Evolutionary conservation across 2,329 filamentous ascomycete species (phyloP), one percentile per base, ranked within the genome.

Genomic region (Claviceps paspali): DNA sequence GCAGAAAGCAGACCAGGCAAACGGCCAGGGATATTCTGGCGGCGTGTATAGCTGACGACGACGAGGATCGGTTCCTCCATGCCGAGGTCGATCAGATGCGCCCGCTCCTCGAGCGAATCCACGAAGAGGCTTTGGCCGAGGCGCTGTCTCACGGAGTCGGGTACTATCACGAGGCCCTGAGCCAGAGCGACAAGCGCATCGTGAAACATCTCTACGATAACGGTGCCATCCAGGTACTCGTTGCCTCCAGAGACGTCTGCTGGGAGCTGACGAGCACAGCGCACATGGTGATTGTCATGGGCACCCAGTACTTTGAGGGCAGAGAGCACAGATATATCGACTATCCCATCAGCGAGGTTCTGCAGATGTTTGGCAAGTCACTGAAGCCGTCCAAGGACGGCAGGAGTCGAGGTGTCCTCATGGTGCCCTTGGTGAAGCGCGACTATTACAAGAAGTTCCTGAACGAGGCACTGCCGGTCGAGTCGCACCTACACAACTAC

Each of bases 371-470:
- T 49, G 91, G 91, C 48, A 93, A 91, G 59, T 83, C 91, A 27
- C 77, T 87, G 38, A 76, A 82, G 29, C 76, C 85, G 2, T 73
- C 79, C 3, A 70, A 78, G 52, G 86, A 94, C 50, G 84, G 82
- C 40, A 73, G 80, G 40, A 81, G 82, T 32, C 84, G 83, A 43
- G 92, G 88, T 47, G 84, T 98, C n/a, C 68, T 98, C 31, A 96
- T 98, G 91, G 76, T 95, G 9, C 86, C 88, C 3, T 79, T 82
- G 14, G 85, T 92, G 33, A 95, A 93, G 68, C 79, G 91, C 27
- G 87, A 95, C 44, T 98, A 94, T 61, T 98, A 96, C 71, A 92
- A 91, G 63, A 98, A 98, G 61, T 98, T 98, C 66, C 63, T 98
- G 46, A 88, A 91, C 49, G 92, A 98, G 57, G 91, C 91, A 15